Conservation (phyloP, 2,329 filamentous ascomycete species). For the Calonectria pteridis region DNA sequence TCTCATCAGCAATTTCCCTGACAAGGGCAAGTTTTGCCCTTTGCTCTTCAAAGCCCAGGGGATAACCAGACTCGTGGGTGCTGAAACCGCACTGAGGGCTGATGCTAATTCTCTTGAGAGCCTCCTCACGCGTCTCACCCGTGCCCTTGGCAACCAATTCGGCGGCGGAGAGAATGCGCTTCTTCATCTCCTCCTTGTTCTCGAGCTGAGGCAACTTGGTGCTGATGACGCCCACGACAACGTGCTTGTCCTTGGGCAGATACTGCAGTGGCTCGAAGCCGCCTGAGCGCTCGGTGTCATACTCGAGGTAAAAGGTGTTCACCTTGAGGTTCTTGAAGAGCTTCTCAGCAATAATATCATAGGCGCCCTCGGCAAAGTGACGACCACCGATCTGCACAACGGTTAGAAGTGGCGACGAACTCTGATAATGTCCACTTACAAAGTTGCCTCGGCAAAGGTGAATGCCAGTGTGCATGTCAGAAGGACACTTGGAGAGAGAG, state of each 20-base stretch:
- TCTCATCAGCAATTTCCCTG: slow-evolving; percentile 77
- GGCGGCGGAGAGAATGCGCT: slow-evolving; percentile 70
- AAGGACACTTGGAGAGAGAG: slow-evolving; percentile 71
- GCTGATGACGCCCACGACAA: slow-evolving; percentile 74
- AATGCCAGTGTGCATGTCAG: slow-evolving; percentile 81
- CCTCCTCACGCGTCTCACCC: slow-evolving; percentile 73
- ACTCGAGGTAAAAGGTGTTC: slow-evolving; percentile 78
- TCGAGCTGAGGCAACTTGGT: slow-evolving; percentile 73
- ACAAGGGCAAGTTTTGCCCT: slow-evolving; percentile 79
- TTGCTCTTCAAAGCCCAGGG: slow-evolving; percentile 77
- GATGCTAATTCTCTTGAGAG: slow-evolving; percentile 75
- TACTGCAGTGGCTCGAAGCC: slow-evolving; percentile 74
- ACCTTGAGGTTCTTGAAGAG: slow-evolving; percentile 73
- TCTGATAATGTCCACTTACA: slow-evolving; percentile 20
- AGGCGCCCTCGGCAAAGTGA: slow-evolving; percentile 75
- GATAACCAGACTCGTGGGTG: slow-evolving; percentile 80
- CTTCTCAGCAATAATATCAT: slow-evolving; percentile 76
- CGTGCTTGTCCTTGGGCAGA: slow-evolving; percentile 71
- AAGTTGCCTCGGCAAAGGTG: slow-evolving; percentile 81
- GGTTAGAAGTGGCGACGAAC: neutral
- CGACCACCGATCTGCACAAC: slow-evolving; percentile 63
- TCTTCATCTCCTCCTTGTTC: slow-evolving; percentile 73
- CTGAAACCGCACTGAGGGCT: slow-evolving; percentile 82
- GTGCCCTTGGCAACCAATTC: slow-evolving; percentile 78
- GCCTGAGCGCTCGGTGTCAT: slow-evolving; percentile 74